Evolutionary conservation across 768 basidiomycete genomes (phyloP), one percentile per base, ranked within the genome.

Genomic region (Tremella fuciformis): DNA sequence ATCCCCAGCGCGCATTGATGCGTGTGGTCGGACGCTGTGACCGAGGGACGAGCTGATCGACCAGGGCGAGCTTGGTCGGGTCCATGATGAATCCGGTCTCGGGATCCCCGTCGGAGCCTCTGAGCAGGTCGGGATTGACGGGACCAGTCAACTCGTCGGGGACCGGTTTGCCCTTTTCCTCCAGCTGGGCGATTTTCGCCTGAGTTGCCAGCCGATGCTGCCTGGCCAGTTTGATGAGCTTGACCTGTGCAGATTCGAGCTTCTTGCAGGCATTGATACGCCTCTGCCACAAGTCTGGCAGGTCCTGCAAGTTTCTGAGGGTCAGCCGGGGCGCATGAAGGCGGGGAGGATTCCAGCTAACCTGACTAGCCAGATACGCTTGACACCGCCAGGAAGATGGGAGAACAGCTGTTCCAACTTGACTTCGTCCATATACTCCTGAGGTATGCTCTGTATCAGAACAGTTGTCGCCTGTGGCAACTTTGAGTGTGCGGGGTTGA

Each of bases 331-430:
- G 9, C 26, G n/a, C 16, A 25, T 18, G 21, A 2, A 29, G 41
- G 0, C 41, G 25, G n/a, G n/a, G 19, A 18, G 39, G 18, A 38
- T 8, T n/a, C 9, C 13, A 18, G 57, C 82, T 41, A 57, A 86
- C 85, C 88, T 82, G 75, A 92, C 94, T 39, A 98, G 82, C 92
- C 94, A 99, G 38, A 99, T 85, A 63, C 85, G 84, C 72, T 85
- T 86, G 8, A 93, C 88, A 15, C 93, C 93, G 9, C 93, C 93
- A 0, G 96, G 94, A 2, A 97, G 82, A 57, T 84, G 82, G n/a
- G 83, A 82, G 76, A 89, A 94, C 11, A 94, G 77, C 50, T 83
- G 80, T 42, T 75, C 78, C 25, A 96, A 80, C 2, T 84, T 85
- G 7, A 80, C 77, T 64, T 87, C 86, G 39, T 85, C 85, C 53